Conservation (phyloP, 352 stramenopile genomes). For the Pythium pyrilobum region DNA sequence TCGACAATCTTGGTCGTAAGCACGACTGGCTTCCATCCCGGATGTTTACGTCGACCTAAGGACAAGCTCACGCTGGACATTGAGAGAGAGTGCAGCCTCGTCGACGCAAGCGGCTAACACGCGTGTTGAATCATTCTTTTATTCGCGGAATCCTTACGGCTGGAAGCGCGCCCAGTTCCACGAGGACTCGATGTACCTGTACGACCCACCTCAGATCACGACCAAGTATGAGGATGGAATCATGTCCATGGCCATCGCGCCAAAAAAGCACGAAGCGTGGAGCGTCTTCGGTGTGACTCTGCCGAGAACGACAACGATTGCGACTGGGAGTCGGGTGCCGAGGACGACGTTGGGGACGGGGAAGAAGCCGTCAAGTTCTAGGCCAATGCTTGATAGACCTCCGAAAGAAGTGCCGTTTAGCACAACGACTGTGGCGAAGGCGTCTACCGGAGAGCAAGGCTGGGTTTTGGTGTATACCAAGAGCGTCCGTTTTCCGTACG, state of each 20-base stretch:
- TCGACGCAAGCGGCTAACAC: not conserved
- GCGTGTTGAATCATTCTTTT: not conserved
- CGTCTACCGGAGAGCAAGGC: no score
- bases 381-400: no score
- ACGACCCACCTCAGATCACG: not conserved
- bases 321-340: no score
- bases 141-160: not conserved
- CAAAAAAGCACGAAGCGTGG: not conserved
- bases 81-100: no score
- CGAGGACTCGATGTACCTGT: not conserved
- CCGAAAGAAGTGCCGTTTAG: no score
- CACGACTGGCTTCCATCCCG: not conserved
- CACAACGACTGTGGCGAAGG: no score
- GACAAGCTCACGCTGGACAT: not conserved
- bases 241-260: not conserved
- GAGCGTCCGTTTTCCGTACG: not conserved
- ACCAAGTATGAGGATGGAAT: not conserved
- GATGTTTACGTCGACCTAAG: not conserved
- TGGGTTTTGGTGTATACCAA: slow-evolving; percentile 4
- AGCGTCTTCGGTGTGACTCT: not conserved
- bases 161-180: not conserved
- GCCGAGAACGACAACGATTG: no score
- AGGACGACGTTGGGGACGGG: no score
- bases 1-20: not conserved
- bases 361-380: not conserved